phyloP scores from a whole-genome alignment of 495 filamentous ascomycete genomes.

The Aspergillus leporis region DNA sequence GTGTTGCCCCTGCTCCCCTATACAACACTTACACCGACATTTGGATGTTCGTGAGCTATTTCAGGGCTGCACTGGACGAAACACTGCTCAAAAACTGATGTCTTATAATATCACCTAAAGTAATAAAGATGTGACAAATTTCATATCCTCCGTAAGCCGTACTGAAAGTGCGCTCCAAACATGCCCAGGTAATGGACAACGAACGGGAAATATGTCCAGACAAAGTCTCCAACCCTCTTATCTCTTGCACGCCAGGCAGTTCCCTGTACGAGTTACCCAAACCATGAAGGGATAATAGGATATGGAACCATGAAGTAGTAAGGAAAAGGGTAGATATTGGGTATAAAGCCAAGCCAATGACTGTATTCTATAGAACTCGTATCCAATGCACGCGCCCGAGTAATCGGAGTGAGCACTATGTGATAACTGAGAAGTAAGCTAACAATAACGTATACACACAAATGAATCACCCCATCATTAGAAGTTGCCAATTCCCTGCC shows the following conservation, averaged over 20 bases:
- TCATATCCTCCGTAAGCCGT: no score
- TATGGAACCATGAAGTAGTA: neutral
- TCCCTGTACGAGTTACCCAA: neutral
- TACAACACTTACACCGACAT: constrained; percentile 87
- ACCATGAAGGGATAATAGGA: neutral
- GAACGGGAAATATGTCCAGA: no score
- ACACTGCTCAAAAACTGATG: neutral
- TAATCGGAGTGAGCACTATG: neutral
- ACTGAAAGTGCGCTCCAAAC: no score
- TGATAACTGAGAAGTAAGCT: neutral
- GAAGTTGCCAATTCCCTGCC: constrained; percentile 43
- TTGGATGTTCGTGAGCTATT: constrained; percentile 66
- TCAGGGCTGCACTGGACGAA: constrained; percentile 33
- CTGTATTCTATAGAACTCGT: neutral
- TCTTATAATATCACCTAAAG: neutral
- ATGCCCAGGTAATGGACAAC: no score
- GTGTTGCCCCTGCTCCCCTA: constrained; percentile 88
- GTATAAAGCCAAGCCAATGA: neutral
- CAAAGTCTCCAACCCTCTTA: neutral
- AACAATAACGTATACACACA: neutral
- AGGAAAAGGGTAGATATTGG: neutral
- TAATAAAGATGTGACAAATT: neutral
- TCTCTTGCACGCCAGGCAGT: neutral
- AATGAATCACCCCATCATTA: constrained; percentile 11
- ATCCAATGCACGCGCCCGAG: neutral